Percentiles rank a stretch among this genome's conserved stretches.
Evolutionary conservation across 169 alveolate species (phyloP).

Genomic region (Eimeria zaria): DNA sequence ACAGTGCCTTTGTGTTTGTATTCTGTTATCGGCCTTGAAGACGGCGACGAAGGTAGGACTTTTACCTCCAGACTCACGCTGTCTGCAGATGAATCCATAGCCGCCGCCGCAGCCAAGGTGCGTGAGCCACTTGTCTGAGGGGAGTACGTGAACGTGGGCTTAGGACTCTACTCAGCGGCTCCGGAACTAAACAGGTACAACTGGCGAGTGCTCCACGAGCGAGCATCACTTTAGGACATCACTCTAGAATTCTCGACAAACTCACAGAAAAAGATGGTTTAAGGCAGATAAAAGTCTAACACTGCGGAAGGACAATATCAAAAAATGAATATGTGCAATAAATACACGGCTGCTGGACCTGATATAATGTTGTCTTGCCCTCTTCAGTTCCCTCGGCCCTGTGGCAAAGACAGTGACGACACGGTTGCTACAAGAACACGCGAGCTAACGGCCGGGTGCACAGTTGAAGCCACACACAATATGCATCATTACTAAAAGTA

Average conservation of each 20-base stretch:
- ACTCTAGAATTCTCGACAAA: no score
- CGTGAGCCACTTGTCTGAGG: neutral
- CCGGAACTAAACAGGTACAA: neutral
- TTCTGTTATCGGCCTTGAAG: neutral
- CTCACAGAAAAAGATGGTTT: neutral
- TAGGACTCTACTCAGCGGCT: neutral
- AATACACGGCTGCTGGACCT: neutral
- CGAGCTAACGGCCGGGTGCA: neutral
- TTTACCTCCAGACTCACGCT: neutral
- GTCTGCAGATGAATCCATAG: constrained; percentile 34
- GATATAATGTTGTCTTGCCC: neutral
- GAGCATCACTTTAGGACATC: neutral
- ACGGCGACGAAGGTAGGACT: neutral
- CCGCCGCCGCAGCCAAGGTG: neutral
- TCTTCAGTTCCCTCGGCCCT: neutral
- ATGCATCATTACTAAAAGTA: neutral
- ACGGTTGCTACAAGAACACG: neutral
- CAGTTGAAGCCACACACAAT: neutral
- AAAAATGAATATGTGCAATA: neutral
- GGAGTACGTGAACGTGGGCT: neutral
- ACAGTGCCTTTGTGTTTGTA: neutral
- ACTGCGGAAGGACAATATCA: neutral
- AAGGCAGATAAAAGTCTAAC: neutral
- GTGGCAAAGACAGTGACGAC: neutral
- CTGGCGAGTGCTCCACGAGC: neutral